Conservation (phyloP, 2,329 filamentous ascomycete genomes). For the Cercospora zeae-maydis region DNA sequence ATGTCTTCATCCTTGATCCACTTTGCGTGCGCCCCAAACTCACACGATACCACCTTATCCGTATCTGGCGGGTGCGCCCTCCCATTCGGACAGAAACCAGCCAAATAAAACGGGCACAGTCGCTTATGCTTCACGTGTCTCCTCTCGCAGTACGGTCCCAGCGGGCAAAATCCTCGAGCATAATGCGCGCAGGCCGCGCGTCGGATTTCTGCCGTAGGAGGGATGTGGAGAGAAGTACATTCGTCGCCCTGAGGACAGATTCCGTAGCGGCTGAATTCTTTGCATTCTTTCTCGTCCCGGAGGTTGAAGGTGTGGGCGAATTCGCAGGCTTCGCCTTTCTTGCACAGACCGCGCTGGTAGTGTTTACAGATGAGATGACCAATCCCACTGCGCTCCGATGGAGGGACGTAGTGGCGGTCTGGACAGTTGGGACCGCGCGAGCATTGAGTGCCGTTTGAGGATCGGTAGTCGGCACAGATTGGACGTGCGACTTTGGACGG, state of each 20-base stretch:
- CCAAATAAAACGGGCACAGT: constrained; percentile 80
- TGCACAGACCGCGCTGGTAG: constrained; percentile 94
- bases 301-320: constrained; percentile 99
- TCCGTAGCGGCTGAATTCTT: constrained; percentile 88
- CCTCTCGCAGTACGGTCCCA: constrained; percentile 82
- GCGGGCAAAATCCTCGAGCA: constrained; percentile 88
- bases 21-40: constrained; percentile 74
- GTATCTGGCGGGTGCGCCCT: constrained; percentile 34
- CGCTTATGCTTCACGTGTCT: constrained; percentile 74
- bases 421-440: constrained; percentile 79
- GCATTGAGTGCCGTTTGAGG: constrained; percentile 74
- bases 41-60: constrained; percentile 56
- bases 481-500: constrained; percentile 49
- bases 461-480: constrained; percentile 78
- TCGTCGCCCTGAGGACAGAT: constrained; percentile 97
- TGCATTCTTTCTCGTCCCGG: constrained; percentile 96
- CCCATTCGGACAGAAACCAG: constrained; percentile 90
- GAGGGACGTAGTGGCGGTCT: constrained; percentile 67
- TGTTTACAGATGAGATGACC: constrained; percentile 88
- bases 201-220: constrained; percentile 57
- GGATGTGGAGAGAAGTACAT: constrained; percentile 59
- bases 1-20: constrained; percentile 68
- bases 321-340: constrained; percentile 95
- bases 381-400: constrained; percentile 40
- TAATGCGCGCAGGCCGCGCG: constrained; percentile 76